Evolutionary conservation across 2,329 filamentous ascomycete species (phyloP).

Genomic region (Claviceps sorghi): DNA sequence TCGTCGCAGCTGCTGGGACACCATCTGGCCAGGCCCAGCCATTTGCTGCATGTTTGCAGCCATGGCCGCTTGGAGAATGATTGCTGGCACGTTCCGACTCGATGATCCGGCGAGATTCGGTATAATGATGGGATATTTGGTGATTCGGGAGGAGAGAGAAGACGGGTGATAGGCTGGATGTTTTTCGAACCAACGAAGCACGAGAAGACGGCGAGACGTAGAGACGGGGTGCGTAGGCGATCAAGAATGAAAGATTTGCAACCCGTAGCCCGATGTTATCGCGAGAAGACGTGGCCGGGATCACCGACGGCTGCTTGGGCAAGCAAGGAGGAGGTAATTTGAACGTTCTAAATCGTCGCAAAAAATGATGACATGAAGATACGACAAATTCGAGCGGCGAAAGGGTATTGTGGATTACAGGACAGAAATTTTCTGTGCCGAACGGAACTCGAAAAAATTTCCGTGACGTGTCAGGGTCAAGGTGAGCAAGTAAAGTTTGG

Average conservation of each 20-base stretch:
- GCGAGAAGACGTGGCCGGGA: neutral
- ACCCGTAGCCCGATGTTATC: neutral
- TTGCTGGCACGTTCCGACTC: neutral
- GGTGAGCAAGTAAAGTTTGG: neutral
- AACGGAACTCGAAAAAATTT: neutral
- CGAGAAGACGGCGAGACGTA: neutral
- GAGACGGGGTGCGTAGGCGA: neutral
- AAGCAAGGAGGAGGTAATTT: neutral
- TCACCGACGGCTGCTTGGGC: neutral
- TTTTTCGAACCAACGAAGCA: neutral
- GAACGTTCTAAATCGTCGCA: neutral
- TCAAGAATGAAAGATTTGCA: neutral
- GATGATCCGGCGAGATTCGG: neutral
- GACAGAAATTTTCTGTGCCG: neutral
- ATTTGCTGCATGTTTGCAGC: slow-evolving; percentile 46
- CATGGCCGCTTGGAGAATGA: slow-evolving; percentile 31
- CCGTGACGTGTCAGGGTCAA: neutral
- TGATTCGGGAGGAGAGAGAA: neutral
- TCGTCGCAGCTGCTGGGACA: slow-evolving; percentile 27
- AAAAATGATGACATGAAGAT: neutral
- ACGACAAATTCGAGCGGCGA: neutral
- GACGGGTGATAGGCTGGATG: neutral
- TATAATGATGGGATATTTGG: neutral
- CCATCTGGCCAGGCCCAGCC: slow-evolving; percentile 31
- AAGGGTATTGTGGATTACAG: neutral